Base-by-base conservation (phyloP, 2,329 filamentous ascomycete species). In the Pyrenochaeta sp. region DNA sequence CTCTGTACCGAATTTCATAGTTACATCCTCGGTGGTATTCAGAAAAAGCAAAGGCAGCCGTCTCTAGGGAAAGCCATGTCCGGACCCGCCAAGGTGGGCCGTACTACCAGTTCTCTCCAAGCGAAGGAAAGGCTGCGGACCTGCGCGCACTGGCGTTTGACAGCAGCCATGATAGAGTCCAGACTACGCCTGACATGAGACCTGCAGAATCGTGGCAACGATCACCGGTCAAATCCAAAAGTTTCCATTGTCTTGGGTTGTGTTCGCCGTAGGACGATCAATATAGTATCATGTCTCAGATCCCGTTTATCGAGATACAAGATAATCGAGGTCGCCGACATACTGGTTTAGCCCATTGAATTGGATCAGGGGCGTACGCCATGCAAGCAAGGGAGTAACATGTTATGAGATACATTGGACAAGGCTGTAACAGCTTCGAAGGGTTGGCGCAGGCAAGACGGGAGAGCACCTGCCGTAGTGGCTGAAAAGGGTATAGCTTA, bases 381-480 rank as follows among this genome's bases (percentile, higher is more conserved):
- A 21, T 22, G 14, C 11, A 28, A 15, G 10, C 22, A 15, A 35
- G 8, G 31, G 14, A 30, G 20, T n/a, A 20, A 26, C 15, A 24
- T 15, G 26, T 22, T 39, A 20, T 30, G 24, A 19, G 8, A 9
- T 22, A 40, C 26, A 27, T 43, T 20, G 28, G 22, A 27, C 22
- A 21, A 48, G 26, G 40, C 40, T 44, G 38, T 11, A 32, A 35
- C 20, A 13, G n/a, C 10, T 10, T 10, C 15, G 20, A 14, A 13
- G 32, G n/a, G 21, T 13, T 22, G 10, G 27, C 14, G 29, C 24
- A 21, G 19, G 22, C 11, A 9, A 17, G 18, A 26, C 43, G 38
- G 43, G 26, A 34, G 22, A 42, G 22, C 21, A 48, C 34, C 37
- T 37, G 37, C 41, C 37, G 41, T 52, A 48, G 44, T 38, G 41